Evolutionary conservation across 306 rosid genomes (phyloP).

Genomic region (Trifolium pratense): DNA sequence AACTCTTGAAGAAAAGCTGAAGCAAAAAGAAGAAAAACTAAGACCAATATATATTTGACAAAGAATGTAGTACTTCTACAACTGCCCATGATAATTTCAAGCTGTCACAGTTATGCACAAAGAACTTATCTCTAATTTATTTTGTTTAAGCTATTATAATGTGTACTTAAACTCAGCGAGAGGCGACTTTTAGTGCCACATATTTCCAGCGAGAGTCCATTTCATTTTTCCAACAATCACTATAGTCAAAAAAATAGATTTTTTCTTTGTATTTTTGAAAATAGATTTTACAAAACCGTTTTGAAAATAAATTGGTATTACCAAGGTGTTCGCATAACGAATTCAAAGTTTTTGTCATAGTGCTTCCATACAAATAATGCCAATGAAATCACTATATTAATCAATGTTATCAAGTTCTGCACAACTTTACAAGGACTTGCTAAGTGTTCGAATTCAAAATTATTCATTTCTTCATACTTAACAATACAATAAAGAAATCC

Average conservation of each 20-base stretch:
- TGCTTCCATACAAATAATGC: constrained; percentile 37
- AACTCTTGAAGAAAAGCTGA: constrained; percentile 49
- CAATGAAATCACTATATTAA: constrained; percentile 37
- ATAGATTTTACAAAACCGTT: no score
- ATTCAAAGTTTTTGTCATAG: constrained; percentile 6
- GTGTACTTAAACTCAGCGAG: not conserved
- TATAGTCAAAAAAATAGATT: no score
- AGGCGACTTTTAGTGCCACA: not conserved
- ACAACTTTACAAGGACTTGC: constrained; percentile 60
- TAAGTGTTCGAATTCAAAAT: not conserved
- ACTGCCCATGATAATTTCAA: constrained; percentile 27
- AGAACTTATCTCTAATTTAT: not conserved
- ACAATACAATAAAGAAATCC: no score
- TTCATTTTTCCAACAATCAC: no score
- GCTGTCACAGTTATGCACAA: constrained; percentile 34
- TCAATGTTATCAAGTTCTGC: constrained; percentile 52
- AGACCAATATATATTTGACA: constrained; percentile 31
- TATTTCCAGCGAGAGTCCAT: not conserved
- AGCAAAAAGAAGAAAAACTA: constrained; percentile 38
- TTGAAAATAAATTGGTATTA: constrained; percentile 1
- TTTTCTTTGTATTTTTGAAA: no score
- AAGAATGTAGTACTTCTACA: constrained; percentile 19
- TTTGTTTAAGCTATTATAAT: not conserved
- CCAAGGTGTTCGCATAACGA: not conserved
- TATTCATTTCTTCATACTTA: no score